phyloP scores from a whole-genome alignment of 306 rosid species.

The Gastrolobium villosum region DNA sequence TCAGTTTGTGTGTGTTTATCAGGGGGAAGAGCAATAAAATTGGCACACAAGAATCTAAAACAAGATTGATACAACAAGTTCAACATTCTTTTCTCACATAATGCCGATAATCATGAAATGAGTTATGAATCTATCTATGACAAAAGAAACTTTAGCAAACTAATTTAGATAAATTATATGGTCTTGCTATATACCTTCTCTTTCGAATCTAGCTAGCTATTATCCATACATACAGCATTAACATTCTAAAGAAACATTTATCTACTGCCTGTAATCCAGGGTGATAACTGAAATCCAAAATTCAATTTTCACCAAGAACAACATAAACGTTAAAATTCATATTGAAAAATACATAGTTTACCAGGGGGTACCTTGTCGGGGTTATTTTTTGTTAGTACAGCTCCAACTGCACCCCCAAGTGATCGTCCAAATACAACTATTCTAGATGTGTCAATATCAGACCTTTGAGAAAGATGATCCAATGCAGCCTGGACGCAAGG shows the following conservation, averaged over 20 bases:
- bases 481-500: constrained; percentile 79
- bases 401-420: constrained; percentile 99
- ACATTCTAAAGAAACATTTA: constrained; percentile 20
- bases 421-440: constrained; percentile 97
- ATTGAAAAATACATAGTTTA: constrained; percentile 10
- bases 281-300: constrained; percentile 21
- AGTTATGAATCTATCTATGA: constrained; percentile 21
- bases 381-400: constrained; percentile 84
- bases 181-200: constrained; percentile 3
- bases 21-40: constrained; percentile 16
- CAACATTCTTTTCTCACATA: background rate
- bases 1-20: background rate
- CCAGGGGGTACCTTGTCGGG: constrained; percentile 83
- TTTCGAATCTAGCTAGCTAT: constrained; percentile 35
- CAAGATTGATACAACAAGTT: constrained; percentile 17
- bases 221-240: constrained; percentile 8
- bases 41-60: constrained; percentile 1
- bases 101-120: constrained; percentile 23
- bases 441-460: constrained; percentile 92
- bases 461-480: constrained; percentile 94
- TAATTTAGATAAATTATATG: background rate
- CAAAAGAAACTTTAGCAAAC: constrained; percentile 20
- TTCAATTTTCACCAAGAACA: constrained; percentile 22
- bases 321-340: background rate
- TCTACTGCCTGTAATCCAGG: background rate